phyloP scores from a whole-genome alignment of 495 filamentous ascomycete species.

The Astrocystis sublimbata region DNA sequence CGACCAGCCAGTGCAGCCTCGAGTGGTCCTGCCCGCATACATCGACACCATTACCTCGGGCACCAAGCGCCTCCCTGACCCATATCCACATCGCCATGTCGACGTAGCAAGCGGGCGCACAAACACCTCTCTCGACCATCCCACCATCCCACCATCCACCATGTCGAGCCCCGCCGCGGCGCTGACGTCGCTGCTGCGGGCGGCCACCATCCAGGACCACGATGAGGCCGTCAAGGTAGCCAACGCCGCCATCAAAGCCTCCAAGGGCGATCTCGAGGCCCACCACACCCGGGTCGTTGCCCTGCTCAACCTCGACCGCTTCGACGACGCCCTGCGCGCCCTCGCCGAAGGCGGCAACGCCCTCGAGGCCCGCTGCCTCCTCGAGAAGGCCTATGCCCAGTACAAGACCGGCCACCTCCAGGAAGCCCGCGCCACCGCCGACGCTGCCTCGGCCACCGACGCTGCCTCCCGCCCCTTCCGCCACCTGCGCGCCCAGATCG shows the following conservation, averaged over 20 bases:
- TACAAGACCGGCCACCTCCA: conserved; percentile 82
- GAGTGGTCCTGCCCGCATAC: background rate
- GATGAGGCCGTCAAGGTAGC: conserved; percentile 48
- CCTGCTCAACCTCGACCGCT: conserved; percentile 90
- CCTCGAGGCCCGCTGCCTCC: conserved; percentile 63
- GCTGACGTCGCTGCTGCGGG: conserved; percentile 52
- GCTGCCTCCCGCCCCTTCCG: conserved; percentile 59
- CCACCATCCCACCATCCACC: background rate
- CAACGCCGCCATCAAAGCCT: conserved; percentile 64
- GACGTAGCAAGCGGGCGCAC: background rate
- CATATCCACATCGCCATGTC: conserved; percentile 1
- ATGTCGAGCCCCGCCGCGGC: conserved; percentile 48
- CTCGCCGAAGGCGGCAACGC: conserved; percentile 70
- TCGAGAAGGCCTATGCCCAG: conserved; percentile 88
- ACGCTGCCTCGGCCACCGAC: conserved; percentile 35
- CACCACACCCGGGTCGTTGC: conserved; percentile 82
- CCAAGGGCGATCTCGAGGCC: conserved; percentile 66
- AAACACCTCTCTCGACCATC: background rate
- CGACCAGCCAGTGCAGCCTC: background rate
- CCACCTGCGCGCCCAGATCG: conserved; percentile 87
- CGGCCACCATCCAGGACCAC: conserved; percentile 50
- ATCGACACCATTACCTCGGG: background rate
- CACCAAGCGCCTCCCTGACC: background rate
- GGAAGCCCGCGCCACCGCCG: conserved; percentile 64
- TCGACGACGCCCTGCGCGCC: conserved; percentile 78